Conservation (phyloP, 768 basidiomycete genomes). For the Lyophyllum shimeji region DNA sequence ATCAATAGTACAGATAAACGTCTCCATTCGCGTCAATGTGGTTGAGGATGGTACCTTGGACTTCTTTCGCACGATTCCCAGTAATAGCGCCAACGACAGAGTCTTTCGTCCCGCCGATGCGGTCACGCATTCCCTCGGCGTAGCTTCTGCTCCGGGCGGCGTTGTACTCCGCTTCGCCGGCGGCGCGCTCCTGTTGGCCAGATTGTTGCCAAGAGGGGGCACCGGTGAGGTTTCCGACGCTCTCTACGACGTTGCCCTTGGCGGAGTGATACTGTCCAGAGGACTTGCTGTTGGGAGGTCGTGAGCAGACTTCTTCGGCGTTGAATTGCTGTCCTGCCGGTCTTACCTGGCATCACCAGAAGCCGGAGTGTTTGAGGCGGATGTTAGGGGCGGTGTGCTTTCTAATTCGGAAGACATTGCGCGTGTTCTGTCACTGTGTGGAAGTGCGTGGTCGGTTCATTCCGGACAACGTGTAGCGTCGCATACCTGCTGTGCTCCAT, state of each 20-base stretch:
- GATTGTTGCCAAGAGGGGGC: conserved; percentile 40
- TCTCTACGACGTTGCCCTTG: conserved; percentile 36
- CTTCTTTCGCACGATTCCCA: conserved; percentile 44
- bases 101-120: conserved; percentile 47
- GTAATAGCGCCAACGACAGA: conserved; percentile 46
- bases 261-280: conserved; percentile 42
- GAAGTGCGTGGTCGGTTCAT: not conserved
- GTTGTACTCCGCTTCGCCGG: conserved; percentile 47
- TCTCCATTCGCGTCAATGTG: not conserved
- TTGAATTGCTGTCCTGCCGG: not conserved
- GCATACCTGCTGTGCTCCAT: too few species aligned
- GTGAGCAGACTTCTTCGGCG: not conserved
- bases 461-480: not conserved
- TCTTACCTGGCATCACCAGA: conserved; percentile 13
- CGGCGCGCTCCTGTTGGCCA: conserved; percentile 50
- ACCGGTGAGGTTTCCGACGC: conserved; percentile 47
- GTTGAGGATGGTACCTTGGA: conserved; percentile 30
- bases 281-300: conserved; percentile 30
- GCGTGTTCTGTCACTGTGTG: not conserved
- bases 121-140: conserved; percentile 45
- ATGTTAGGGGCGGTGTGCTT: not conserved
- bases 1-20: not conserved
- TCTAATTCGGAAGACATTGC: too few species aligned
- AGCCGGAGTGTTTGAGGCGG: conserved; percentile 1
- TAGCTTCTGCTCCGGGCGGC: conserved; percentile 49